A percentile compares a stretch with the other conserved stretches of the same genome.
Conservation (phyloP, 805 yeast species). For the Zygosaccharomyces lentus region DNA sequence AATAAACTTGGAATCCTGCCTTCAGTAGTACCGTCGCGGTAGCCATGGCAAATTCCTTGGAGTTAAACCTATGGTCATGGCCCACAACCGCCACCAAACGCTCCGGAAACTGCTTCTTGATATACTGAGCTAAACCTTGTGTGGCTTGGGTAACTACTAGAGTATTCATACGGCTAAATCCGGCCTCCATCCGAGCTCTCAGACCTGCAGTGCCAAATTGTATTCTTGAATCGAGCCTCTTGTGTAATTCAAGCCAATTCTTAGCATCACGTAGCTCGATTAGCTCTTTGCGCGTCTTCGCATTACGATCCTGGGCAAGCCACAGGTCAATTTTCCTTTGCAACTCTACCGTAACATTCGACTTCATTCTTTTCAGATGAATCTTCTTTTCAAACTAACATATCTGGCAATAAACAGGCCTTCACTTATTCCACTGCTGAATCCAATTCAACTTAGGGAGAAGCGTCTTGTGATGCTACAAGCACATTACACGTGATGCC, state of each 20-base stretch:
- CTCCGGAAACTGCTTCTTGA: constrained; percentile 28
- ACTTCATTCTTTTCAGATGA: background rate
- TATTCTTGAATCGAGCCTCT: constrained; percentile 55
- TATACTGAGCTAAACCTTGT: constrained; percentile 66
- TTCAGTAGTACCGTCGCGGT: constrained; percentile 70
- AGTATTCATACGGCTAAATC: constrained; percentile 83
- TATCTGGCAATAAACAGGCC: too few relatives aligned
- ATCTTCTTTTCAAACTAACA: background rate
- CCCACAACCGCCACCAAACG: constrained; percentile 59
- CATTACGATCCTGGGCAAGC: constrained; percentile 36
- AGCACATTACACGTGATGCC: background rate
- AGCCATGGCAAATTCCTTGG: constrained; percentile 71
- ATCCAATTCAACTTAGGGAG: too few relatives aligned
- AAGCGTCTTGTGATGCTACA: background rate
- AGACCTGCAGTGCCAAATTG: constrained; percentile 93
- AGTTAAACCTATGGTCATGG: constrained; percentile 85
- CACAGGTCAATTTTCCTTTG: constrained; percentile 19
- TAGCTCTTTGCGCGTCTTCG: constrained; percentile 55
- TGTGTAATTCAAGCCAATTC: constrained; percentile 45
- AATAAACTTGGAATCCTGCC: constrained; percentile 67
- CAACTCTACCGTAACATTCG: constrained; percentile 18
- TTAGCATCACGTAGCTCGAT: constrained; percentile 37
- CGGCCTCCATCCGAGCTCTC: constrained; percentile 84
- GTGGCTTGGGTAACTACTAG: constrained; percentile 88
- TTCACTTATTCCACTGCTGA: too few relatives aligned